phyloP scores from a whole-genome alignment of 768 basidiomycete genomes.

The Mycena amicta region DNA sequence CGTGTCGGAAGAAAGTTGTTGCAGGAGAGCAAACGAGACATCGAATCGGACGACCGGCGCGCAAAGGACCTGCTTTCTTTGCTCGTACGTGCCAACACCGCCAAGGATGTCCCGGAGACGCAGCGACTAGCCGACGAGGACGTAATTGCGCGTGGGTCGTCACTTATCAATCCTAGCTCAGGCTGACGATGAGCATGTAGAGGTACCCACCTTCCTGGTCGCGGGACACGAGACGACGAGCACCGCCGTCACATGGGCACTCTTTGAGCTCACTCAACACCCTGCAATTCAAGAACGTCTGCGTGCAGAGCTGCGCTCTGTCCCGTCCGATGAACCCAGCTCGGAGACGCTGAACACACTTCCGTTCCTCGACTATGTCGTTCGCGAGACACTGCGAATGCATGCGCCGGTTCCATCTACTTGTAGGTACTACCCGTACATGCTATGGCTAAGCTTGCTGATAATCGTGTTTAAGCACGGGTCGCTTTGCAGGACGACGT shows the following conservation, averaged over 20 bases:
- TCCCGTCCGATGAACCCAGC: slow-evolving; percentile 57
- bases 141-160: slow-evolving; percentile 52
- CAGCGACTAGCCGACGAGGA: slow-evolving; percentile 65
- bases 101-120: slow-evolving; percentile 53
- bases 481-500: slow-evolving; percentile 36
- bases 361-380: slow-evolving; percentile 59
- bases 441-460: neutral
- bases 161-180: neutral
- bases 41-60: slow-evolving; percentile 37
- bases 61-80: slow-evolving; percentile 55
- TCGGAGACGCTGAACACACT: slow-evolving; percentile 71
- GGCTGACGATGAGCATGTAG: slow-evolving; percentile 30
- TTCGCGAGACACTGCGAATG: slow-evolving; percentile 3
- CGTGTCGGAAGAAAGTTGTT: slow-evolving; percentile 55
- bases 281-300: slow-evolving; percentile 55
- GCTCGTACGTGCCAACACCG: slow-evolving; percentile 65
- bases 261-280: slow-evolving; percentile 55
- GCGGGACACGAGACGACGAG: slow-evolving; percentile 54
- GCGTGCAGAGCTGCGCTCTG: slow-evolving; percentile 54
- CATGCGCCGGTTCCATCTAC: slow-evolving; percentile 4
- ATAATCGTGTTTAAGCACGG: slow-evolving; percentile 12
- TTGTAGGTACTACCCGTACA: neutral
- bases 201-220: slow-evolving; percentile 62
- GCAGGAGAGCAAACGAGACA: slow-evolving; percentile 47
- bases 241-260: slow-evolving; percentile 56